These are phyloP conservation scores for Antitrichia curtipendula DNA, from an alignment of 225 moss, liverwort and hornwort genomes.

Conservation along the genomic window DNA sequence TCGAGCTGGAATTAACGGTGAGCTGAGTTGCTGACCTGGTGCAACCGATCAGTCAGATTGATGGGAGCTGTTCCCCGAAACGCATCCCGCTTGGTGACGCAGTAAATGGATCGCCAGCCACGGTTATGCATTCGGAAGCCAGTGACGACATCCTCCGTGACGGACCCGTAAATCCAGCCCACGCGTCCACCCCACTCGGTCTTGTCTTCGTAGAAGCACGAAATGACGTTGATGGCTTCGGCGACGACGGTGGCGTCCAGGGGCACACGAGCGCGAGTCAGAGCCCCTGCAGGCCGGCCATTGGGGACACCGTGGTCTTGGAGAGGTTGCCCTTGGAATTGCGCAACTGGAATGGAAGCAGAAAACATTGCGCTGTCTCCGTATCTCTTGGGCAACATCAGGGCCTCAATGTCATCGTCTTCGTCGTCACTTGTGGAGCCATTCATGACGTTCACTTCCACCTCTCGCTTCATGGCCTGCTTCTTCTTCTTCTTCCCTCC, in stretches of 20 bases:
- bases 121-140: conserved; percentile 95
- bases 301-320: conserved; percentile 46
- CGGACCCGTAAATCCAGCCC: conserved; percentile 94
- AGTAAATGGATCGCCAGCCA: conserved; percentile 89
- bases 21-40: conserved; percentile 35
- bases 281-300: conserved; percentile 59
- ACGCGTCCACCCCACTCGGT: conserved; percentile 86
- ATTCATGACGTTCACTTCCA: conserved; percentile 34
- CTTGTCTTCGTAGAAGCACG: conserved; percentile 88
- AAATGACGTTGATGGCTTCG: conserved; percentile 86
- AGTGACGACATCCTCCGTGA: conserved; percentile 90
- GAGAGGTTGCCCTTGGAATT: conserved; percentile 60
- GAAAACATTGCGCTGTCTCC: conserved; percentile 49
- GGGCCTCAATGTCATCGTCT: conserved; percentile 38
- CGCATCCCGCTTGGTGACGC: conserved; percentile 78
- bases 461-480: conserved; percentile 38
- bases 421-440: conserved; percentile 35
- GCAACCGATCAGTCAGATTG: conserved; percentile 85
- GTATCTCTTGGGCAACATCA: conserved; percentile 65
- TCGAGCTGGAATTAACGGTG: not conserved
- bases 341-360: conserved; percentile 62
- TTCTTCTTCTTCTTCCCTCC: conserved; percentile 27
- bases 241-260: conserved; percentile 75
- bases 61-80: conserved; percentile 91
- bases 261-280: conserved; percentile 56